These are phyloP conservation scores for Talaromyces adpressus DNA, from an alignment of 495 filamentous ascomycete genomes.

Conservation along the genomic window DNA sequence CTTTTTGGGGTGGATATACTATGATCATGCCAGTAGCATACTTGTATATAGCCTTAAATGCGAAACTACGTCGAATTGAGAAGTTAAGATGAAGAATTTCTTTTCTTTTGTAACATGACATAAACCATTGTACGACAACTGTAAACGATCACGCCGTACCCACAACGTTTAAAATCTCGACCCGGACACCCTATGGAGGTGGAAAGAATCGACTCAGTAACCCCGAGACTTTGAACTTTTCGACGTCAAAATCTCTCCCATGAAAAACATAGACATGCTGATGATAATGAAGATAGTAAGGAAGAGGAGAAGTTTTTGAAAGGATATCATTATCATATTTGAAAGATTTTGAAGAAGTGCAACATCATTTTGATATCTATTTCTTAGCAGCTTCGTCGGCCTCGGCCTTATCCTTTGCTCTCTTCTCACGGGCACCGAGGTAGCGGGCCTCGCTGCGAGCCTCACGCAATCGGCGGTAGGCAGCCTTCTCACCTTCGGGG, in stretches of 20 bases:
- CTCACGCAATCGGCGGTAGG: constrained; percentile 77
- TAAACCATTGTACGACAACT: constrained; percentile 1
- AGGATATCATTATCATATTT: constrained; percentile 12
- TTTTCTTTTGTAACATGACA: constrained; percentile 8
- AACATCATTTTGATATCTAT: constrained; percentile 50
- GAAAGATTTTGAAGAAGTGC: constrained; percentile 1
- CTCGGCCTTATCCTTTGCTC: constrained; percentile 84
- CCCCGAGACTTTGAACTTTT: background rate
- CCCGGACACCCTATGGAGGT: background rate
- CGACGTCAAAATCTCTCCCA: background rate
- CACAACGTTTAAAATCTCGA: constrained; percentile 5
- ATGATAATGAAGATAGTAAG: background rate
- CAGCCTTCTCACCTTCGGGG: constrained; percentile 70
- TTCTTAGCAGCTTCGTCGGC: constrained; percentile 85
- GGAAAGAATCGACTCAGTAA: background rate
- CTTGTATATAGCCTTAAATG: background rate
- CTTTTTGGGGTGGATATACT: constrained; percentile 22
- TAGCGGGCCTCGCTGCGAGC: constrained; percentile 79
- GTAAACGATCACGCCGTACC: constrained; percentile 8
- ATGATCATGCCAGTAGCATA: background rate
- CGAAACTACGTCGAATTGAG: background rate
- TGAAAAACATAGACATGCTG: background rate
- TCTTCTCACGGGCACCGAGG: constrained; percentile 83
- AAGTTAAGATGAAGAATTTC: background rate
- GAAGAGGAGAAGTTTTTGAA: background rate